Evolutionary conservation across 306 rosid genomes (phyloP), one percentile per base, ranked within the genome.

Genomic region (Benincasa hispida): DNA sequence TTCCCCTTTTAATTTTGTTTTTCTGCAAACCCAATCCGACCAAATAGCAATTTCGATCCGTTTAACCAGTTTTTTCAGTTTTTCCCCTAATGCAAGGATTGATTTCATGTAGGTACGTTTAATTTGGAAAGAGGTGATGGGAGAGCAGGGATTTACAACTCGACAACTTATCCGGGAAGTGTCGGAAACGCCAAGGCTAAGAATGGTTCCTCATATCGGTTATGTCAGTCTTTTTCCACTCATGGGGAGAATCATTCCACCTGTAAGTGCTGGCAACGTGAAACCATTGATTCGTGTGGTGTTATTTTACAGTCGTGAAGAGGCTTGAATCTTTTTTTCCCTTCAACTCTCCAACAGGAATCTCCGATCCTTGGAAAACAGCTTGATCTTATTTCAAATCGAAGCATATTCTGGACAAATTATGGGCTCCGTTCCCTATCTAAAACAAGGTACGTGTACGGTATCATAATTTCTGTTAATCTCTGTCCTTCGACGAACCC

Each of bases 401-500:
- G 83, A 58, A 73, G 77, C 62, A 19, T 28, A 54, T 50, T 74
- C 22, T 48, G 97, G 97, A 92, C 96, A 1, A 81, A 94, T 81
- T 90, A 86, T 85, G 99, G 99, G 68, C 87, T 94, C n/a, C 96
- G 95, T 19, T 94, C 99, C 78, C 97, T 94, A 76, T 84, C 96
- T 83, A 94, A 87, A 32, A 73, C 77, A 25, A 73, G 77, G 77
- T 73, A 53, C 34, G 25, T 70, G 2, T 28, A 18, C 48, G 10
- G 10, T 42, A 27, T 50, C 60, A 12, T 2, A 69, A 34, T 13
- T 61, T 10, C 13, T 4, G 65, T 5, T 27, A 10, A 10, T 6
- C 21, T 45, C 15, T 34, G 10, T 41, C 47, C 11, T 41, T 41
- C 2, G 53, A 67, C 21, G 8, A 8, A 66, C 32, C 53, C 24